phyloP scores from a whole-genome alignment of 1,284 basidiomycete genomes.

The Ustilago tritici region DNA sequence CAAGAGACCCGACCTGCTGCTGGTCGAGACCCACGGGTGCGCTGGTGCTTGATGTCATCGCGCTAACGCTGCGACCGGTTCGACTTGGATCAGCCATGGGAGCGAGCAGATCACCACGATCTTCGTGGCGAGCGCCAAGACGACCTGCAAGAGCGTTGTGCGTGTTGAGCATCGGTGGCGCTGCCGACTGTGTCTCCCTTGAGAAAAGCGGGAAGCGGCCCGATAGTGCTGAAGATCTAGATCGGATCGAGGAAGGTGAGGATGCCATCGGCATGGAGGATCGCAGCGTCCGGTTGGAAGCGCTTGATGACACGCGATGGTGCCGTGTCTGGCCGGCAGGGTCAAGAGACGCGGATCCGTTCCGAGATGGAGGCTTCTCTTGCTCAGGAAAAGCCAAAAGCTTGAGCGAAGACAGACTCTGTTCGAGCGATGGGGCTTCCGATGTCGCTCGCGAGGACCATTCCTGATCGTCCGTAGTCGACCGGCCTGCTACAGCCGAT shows the following conservation, averaged over 20 bases:
- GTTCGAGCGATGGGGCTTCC: slow-evolving; percentile 22
- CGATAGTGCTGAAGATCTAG: slow-evolving; percentile 47
- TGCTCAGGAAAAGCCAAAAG: slow-evolving; percentile 20
- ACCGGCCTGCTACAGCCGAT: slow-evolving; percentile 10
- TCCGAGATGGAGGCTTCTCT: slow-evolving; percentile 13
- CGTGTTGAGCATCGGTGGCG: slow-evolving; percentile 59
- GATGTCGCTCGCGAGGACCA: slow-evolving; percentile 11
- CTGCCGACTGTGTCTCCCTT: slow-evolving; percentile 42
- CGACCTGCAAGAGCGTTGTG: slow-evolving; percentile 59
- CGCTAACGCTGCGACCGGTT: slow-evolving; percentile 26
- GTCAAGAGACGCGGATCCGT: slow-evolving; percentile 20
- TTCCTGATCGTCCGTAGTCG: slow-evolving; percentile 6
- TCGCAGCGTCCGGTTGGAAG: slow-evolving; percentile 51
- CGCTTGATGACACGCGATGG: slow-evolving; percentile 42
- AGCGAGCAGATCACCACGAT: slow-evolving; percentile 38
- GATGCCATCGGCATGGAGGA: slow-evolving; percentile 36
- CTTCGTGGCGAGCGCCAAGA: slow-evolving; percentile 54
- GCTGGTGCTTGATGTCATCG: slow-evolving; percentile 44
- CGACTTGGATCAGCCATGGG: slow-evolving; percentile 35
- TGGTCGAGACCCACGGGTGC: slow-evolving; percentile 43
- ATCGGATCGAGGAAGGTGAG: slow-evolving; percentile 52
- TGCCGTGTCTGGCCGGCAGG: slow-evolving; percentile 26
- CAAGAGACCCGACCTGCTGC: slow-evolving; percentile 20
- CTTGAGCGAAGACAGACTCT: slow-evolving; percentile 24
- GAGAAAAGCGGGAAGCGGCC: slow-evolving; percentile 44